A percentile compares a stretch with the other conserved stretches of the same genome.
Evolutionary conservation across 2,329 filamentous ascomycete species (phyloP).

Genomic region (Fusarium ambrosium): DNA sequence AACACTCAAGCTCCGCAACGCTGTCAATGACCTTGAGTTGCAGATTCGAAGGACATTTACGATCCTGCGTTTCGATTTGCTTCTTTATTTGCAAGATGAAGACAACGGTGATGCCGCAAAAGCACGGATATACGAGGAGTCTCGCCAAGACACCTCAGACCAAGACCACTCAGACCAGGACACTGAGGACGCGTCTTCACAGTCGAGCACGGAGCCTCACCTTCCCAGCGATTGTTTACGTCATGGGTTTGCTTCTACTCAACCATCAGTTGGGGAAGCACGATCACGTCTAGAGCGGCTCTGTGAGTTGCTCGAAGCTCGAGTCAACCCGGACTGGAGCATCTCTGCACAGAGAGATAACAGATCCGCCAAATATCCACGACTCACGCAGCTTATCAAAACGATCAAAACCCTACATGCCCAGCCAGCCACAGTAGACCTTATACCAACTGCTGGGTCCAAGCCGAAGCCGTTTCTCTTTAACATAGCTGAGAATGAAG

Average conservation of each 20-base stretch:
- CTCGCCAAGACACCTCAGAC: not conserved
- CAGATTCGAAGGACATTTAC: not conserved
- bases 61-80: not conserved
- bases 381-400: not conserved
- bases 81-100: not conserved
- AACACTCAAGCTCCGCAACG: not conserved
- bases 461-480: not conserved
- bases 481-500: not conserved
- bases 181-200: not conserved
- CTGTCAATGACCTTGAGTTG: not conserved
- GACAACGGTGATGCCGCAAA: accelerated
- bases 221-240: accelerated
- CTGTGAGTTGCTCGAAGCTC: not conserved
- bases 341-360: not conserved
- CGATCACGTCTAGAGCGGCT: not conserved
- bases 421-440: not conserved
- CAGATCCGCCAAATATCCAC: not conserved
- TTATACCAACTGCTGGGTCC: not conserved
- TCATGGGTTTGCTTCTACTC: accelerated
- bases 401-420: accelerated
- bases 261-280: not conserved
- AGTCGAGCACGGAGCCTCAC: not conserved
- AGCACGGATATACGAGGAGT: not conserved
- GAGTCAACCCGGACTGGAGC: not conserved
- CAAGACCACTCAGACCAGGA: not conserved